phyloP scores from a whole-genome alignment of 306 rosid species.

The Pachyrhizus erosus region DNA sequence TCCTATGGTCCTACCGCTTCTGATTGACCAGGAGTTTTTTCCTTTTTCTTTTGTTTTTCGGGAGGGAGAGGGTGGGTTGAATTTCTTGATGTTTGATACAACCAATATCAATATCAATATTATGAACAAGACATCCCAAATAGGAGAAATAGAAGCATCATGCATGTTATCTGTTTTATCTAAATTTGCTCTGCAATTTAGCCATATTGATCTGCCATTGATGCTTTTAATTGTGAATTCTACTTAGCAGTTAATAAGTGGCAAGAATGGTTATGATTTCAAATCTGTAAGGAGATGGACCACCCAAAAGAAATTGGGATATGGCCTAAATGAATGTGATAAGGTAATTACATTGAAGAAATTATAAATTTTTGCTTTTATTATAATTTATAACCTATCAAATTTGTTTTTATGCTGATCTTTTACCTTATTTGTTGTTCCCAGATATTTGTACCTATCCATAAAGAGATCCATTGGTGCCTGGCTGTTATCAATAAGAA shows the following conservation, averaged over 20 bases:
- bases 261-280: slow-evolving; percentile 76
- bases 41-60: too few species aligned
- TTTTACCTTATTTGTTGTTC: slow-evolving; percentile 28
- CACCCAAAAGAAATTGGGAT: slow-evolving; percentile 76
- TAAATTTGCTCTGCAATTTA: slow-evolving; percentile 28
- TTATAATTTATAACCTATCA: slow-evolving; percentile 15
- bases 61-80: too few species aligned
- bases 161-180: slow-evolving; percentile 4
- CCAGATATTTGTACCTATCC: slow-evolving; percentile 93
- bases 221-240: slow-evolving; percentile 37
- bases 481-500: slow-evolving; percentile 84
- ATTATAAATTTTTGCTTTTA: slow-evolving; percentile 4
- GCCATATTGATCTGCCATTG: slow-evolving; percentile 21
- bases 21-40: background rate
- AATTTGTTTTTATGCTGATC: slow-evolving; percentile 12
- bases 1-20: background rate
- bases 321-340: slow-evolving; percentile 83
- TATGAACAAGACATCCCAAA: background rate
- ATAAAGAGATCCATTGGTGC: slow-evolving; percentile 88
- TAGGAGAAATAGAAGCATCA: slow-evolving; percentile 12
- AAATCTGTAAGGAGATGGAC: slow-evolving; percentile 95
- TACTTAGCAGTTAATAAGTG: slow-evolving; percentile 66
- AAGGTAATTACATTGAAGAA: slow-evolving; percentile 56
- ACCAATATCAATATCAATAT: slow-evolving; percentile 22
- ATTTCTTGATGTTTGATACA: background rate